Evolutionary conservation across 164 flowering plant genomes (phyloP), one percentile per base, ranked within the genome.

Genomic region (Santalum album): DNA sequence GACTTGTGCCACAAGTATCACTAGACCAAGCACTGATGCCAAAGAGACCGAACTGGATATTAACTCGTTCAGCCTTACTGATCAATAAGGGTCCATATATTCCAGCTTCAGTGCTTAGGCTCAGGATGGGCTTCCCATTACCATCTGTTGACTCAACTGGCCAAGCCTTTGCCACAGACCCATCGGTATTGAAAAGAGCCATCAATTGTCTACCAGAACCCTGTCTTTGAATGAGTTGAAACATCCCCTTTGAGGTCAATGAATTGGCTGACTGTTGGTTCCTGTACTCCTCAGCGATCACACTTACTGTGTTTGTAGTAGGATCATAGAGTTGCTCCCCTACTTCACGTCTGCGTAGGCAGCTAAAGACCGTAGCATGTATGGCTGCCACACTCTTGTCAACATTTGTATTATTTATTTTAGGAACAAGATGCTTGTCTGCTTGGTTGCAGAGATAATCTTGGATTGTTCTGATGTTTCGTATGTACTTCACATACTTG

Each of bases 301-400:
- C 36, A 18, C 70, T 24, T 36, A 82, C 89, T 6, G 96, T 86
- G 62, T 88, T 88, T 21, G 79, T 86, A 11, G 65, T 56, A 10
- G 82, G 65, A 60, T 86, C 96, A 64, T 80, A 83, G 29, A 86
- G 85, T 61, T 69, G 78, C 56, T 86, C 96, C 59, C 87, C 94
- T 22, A 77, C 83, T 35, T 75, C 89, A 46, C 89, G 80, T 71
- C 89, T 80, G 16, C 96, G 76, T n/a, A 86, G 73, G 66, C 86
- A 82, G 53, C 91, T 77, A 63, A 88, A 88, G 19, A 88, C 89
- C 15, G 96, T 88, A 18, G 96, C 94, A 69, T 88, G 96, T 54
- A 88, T 88, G 29, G 96, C 87, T 21, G 96, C 94, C 38, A 88
- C 96, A 63, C 96, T 88, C 58, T 72, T 81, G 63, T 88, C 96